phyloP scores from a whole-genome alignment of 2,329 filamentous ascomycete species.

The Delphinella strobiligena region DNA sequence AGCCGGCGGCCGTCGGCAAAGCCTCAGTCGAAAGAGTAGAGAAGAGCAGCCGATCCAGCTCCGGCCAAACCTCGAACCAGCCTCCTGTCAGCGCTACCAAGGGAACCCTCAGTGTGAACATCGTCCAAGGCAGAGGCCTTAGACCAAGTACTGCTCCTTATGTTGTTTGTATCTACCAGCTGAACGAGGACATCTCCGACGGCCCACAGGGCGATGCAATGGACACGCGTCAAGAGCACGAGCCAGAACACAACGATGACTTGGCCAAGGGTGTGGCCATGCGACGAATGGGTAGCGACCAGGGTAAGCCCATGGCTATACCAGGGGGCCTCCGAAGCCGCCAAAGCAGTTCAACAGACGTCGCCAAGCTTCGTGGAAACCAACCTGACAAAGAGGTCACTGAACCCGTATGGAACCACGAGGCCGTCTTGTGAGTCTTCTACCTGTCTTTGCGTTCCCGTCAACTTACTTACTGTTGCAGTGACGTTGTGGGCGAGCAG shows the following conservation, averaged over 20 bases:
- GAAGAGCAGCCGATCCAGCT: conserved; percentile 22
- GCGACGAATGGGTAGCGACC: conserved; percentile 58
- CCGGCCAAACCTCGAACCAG: conserved; percentile 16
- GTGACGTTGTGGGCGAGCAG: conserved; percentile 86
- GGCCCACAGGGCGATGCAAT: conserved; percentile 56
- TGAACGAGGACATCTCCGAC: conserved; percentile 89
- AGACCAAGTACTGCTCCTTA: conserved; percentile 80
- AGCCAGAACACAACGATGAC: conserved; percentile 44
- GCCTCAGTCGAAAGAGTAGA: conserved; percentile 26
- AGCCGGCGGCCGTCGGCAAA: conserved; percentile 25
- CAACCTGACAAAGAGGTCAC: conserved; percentile 54
- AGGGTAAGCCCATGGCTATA: conserved; percentile 79
- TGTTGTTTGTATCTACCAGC: conserved; percentile 91
- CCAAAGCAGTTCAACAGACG: conserved; percentile 90
- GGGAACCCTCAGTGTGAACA: conserved; percentile 82
- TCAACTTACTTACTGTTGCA: conserved; percentile 29
- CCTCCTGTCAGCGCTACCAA: conserved; percentile 59
- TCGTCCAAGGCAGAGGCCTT: conserved; percentile 72
- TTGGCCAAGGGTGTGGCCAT: conserved; percentile 36
- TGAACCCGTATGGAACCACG: conserved; percentile 89
- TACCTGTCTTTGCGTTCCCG: conserved; percentile 3
- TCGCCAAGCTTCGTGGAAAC: conserved; percentile 50
- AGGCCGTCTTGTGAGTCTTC: conserved; percentile 74
- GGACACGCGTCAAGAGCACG: conserved; percentile 12
- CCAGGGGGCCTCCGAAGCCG: conserved; percentile 73